Conservation (phyloP, 306 rosid genomes). For the Cucurbita maxima region DNA sequence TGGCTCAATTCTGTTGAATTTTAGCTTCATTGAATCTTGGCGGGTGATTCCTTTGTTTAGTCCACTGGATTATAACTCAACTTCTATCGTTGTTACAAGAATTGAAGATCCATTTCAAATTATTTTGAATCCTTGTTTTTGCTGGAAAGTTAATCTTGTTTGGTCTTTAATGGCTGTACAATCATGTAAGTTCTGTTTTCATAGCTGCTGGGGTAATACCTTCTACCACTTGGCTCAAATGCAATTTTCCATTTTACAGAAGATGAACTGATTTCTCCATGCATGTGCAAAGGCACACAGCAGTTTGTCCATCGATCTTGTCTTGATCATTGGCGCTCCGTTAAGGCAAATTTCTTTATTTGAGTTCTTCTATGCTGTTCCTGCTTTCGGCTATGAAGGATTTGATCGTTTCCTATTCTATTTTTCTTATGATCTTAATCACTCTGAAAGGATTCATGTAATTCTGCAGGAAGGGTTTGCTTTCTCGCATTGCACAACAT, state of each 20-base stretch:
- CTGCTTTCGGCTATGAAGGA: background rate
- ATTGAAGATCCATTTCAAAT: background rate
- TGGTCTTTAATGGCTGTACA: background rate
- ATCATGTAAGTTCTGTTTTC: background rate
- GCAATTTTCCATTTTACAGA: constrained; percentile 27
- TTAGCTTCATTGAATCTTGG: background rate
- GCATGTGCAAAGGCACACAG: constrained; percentile 99
- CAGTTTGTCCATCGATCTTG: constrained; percentile 97
- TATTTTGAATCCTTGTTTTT: background rate
- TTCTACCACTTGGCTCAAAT: constrained; percentile 8
- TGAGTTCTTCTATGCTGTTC: constrained; percentile 5
- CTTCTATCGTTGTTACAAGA: background rate
- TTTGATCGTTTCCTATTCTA: background rate
- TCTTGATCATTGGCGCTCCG: constrained; percentile 99
- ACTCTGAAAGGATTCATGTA: background rate
- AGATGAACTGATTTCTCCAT: constrained; percentile 90
- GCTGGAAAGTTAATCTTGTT: background rate
- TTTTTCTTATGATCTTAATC: background rate
- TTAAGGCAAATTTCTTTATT: constrained; percentile 38
- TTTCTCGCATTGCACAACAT: constrained; percentile 95
- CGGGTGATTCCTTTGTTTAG: background rate
- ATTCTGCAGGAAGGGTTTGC: constrained; percentile 84
- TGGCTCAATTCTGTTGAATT: background rate
- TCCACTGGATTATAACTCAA: background rate
- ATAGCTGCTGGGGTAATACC: constrained; percentile 6